Base-by-base conservation (phyloP, 2,329 filamentous ascomycete genomes). In the Alternaria dauci region DNA sequence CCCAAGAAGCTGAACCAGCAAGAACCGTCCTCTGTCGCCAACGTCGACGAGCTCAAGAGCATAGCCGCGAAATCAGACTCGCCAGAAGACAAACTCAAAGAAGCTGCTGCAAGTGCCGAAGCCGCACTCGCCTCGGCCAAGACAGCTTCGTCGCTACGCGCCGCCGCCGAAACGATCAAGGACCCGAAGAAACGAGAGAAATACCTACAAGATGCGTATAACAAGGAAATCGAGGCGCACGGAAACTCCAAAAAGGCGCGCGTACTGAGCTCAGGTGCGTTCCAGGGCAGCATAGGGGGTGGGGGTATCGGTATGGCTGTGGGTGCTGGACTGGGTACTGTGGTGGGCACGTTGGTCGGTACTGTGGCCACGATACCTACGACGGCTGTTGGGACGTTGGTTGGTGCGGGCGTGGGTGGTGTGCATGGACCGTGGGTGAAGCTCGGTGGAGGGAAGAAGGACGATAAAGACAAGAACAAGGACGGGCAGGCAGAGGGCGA, bases 361-460 rank as follows among this genome's bases (percentile, higher is more conserved):
- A 73, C 71, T 0, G 71, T 81, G n/a, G 75, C 76, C 20, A 74
- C 77, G 7, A 72, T 81, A 54, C 80, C 79, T 4, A 76, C 75
- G 11, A 78, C 78, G 39, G 77, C 72, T 14, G 62, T 82, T 5
- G 79, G 80, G 0, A 79, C 75, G 1, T 54, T 82, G 51, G 77
- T 80, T 0, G 81, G 80, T 0, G 72, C 73, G 3, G 80, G 79
- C 0, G 78, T 79, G 9, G 81, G 81, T 3, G 76, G 76, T 9
- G 71, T 79, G 14, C 77, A 80, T 68, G 81, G 80, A 34, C 80
- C 80, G 12, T 81, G 76, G 68, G 76, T 82, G 23, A 81, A 79
- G 67, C 58, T 81, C 52, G 66, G 68, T 5, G 63, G 67, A 46
- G 46, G 67, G 30, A 70, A 66, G 34, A 63, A 59, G n/a, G 52